phyloP scores from a whole-genome alignment of 176 grass and related monocot species.

The Cymbopogon citratus region DNA sequence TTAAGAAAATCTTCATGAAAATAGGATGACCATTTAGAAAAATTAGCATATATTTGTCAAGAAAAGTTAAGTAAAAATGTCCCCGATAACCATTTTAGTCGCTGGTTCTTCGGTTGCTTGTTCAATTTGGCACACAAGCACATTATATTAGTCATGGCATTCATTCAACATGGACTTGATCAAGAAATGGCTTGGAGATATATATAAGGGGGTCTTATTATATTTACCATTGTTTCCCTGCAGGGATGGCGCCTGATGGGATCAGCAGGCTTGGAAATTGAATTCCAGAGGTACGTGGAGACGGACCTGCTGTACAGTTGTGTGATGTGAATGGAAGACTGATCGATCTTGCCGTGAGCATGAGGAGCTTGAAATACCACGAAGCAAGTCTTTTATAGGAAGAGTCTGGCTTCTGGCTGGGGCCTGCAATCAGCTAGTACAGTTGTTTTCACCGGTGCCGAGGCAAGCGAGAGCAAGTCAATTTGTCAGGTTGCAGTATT shows the following conservation, averaged over 20 bases:
- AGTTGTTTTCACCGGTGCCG: too few relatives aligned
- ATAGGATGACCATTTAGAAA: not conserved
- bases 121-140: not conserved
- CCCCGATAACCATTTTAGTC: not conserved
- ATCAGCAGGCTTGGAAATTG: not conserved
- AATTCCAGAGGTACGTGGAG: not conserved
- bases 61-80: not conserved
- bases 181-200: not conserved
- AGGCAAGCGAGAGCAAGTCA: too few relatives aligned
- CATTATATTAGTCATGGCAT: not conserved
- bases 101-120: not conserved
- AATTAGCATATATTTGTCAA: not conserved
- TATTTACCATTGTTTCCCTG: not conserved
- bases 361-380: not conserved
- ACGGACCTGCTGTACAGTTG: not conserved
- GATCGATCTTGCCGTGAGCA: not conserved
- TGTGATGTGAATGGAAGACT: not conserved
- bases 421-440: not conserved
- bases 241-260: not conserved
- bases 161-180: not conserved
- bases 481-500: too few relatives aligned
- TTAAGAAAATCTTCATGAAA: too few relatives aligned
- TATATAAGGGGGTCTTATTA: not conserved
- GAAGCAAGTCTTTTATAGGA: not conserved
- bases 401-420: not conserved